Evolutionary conservation across 2,329 filamentous ascomycete species (phyloP).

Genomic region (Penicillium palitans): DNA sequence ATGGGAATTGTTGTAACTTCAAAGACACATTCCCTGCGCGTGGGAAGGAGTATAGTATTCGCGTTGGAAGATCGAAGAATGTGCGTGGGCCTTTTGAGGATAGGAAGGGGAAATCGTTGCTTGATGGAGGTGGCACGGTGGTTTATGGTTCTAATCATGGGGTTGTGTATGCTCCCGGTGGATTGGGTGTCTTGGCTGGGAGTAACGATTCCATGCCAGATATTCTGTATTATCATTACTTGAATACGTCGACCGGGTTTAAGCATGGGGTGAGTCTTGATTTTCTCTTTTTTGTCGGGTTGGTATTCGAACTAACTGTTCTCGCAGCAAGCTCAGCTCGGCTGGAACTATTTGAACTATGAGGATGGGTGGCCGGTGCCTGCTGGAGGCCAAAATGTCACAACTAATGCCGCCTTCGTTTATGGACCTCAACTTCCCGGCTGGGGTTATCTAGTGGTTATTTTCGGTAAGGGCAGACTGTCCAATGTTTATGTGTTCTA

Average conservation of each 20-base stretch:
- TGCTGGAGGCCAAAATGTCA: conserved; percentile 4
- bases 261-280: conserved; percentile 24
- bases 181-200: conserved; percentile 35
- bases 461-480: conserved; percentile 12
- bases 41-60: conserved; percentile 40
- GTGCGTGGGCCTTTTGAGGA: conserved; percentile 40
- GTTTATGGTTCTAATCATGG: conserved; percentile 43
- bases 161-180: conserved; percentile 42
- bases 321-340: conserved; percentile 36
- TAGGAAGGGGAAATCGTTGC: conserved; percentile 26
- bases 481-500: neutral
- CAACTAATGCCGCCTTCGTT: neutral
- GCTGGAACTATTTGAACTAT: conserved; percentile 42
- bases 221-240: conserved; percentile 44
- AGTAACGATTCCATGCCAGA: conserved; percentile 27
- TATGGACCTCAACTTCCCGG: conserved; percentile 2
- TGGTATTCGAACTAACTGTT: neutral
- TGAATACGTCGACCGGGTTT: conserved; percentile 38
- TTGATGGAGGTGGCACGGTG: conserved; percentile 36
- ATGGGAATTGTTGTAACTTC: conserved; percentile 41
- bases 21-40: conserved; percentile 25
- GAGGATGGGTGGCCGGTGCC: conserved; percentile 40
- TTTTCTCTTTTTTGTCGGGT: neutral
- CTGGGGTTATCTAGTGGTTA: conserved; percentile 10
- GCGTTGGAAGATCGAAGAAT: conserved; percentile 36